phyloP scores from a whole-genome alignment of 805 yeast genomes.

The Soucietia sequanensis region DNA sequence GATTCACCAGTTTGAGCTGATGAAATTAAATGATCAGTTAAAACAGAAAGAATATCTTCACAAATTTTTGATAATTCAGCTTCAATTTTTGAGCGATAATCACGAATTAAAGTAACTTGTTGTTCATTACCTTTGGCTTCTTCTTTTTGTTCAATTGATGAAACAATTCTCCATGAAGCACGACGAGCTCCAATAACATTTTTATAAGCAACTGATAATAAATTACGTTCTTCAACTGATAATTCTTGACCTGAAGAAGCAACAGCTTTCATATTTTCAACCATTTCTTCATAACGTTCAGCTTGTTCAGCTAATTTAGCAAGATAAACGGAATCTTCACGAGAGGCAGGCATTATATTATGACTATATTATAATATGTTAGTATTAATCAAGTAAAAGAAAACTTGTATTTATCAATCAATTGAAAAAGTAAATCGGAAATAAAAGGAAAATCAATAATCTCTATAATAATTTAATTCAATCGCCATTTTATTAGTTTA shows the following conservation, averaged over 20 bases:
- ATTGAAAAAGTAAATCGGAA: too few species aligned
- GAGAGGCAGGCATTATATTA: slow-evolving; percentile 68
- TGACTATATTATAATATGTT: not conserved
- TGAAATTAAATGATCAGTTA: slow-evolving; percentile 87
- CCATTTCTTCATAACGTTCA: slow-evolving; percentile 99
- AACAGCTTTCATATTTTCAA: slow-evolving; percentile 96
- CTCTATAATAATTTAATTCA: too few species aligned
- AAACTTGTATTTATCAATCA: slow-evolving; percentile 1
- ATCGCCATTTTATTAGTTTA: too few species aligned
- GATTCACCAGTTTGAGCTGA: slow-evolving; percentile 96
- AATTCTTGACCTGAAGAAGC: slow-evolving; percentile 95
- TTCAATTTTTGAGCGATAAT: slow-evolving; percentile 93
- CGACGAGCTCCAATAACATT: slow-evolving; percentile 99
- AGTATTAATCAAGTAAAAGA: too few species aligned
- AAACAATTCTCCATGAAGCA: slow-evolving; percentile 99
- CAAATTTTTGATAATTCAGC: slow-evolving; percentile 88
- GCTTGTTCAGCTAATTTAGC: slow-evolving; percentile 99
- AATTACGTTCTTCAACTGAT: slow-evolving; percentile 96
- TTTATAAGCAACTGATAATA: slow-evolving; percentile 95
- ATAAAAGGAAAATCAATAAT: too few species aligned
- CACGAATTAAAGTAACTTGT: slow-evolving; percentile 87
- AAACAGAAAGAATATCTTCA: slow-evolving; percentile 86
- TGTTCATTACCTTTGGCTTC: slow-evolving; percentile 92
- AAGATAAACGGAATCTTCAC: slow-evolving; percentile 97
- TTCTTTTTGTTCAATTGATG: slow-evolving; percentile 97